Percentiles rank a stretch among this genome's conserved stretches.
These are phyloP conservation scores for Penicillium canariense DNA, from an alignment of 495 filamentous ascomycete genomes.

Conservation along the genomic window DNA sequence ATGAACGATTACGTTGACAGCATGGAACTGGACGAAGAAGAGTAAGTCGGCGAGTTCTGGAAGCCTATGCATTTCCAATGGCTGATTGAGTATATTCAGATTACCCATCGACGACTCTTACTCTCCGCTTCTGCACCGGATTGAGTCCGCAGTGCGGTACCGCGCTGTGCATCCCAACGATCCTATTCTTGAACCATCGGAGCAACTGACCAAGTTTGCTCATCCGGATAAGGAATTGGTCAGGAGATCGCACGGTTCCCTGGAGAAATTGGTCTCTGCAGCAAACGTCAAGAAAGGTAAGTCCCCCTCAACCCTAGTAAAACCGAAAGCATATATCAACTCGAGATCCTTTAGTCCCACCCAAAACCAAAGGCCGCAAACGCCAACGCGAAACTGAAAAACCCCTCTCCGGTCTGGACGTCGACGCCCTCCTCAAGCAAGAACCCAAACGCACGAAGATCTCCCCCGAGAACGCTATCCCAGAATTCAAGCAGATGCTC, in stretches of 20 bases:
- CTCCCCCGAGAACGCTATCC: constrained; percentile 76
- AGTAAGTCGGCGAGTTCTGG: constrained; percentile 39
- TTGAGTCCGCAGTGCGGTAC: constrained; percentile 78
- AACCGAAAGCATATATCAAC: neutral
- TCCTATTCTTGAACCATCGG: constrained; percentile 62
- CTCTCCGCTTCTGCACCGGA: constrained; percentile 88
- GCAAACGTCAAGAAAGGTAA: constrained; percentile 86
- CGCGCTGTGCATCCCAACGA: constrained; percentile 74
- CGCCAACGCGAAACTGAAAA: constrained; percentile 67
- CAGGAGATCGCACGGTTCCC: constrained; percentile 46
- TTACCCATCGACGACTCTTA: constrained; percentile 79
- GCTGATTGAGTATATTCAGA: constrained; percentile 19
- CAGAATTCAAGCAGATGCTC: constrained; percentile 86
- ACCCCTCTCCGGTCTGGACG: constrained; percentile 88
- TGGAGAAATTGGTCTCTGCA: constrained; percentile 62
- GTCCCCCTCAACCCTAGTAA: neutral
- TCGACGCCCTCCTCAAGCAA: constrained; percentile 69
- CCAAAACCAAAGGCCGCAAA: constrained; percentile 74
- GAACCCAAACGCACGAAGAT: constrained; percentile 62
- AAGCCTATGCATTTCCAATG: neutral
- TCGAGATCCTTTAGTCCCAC: constrained; percentile 61
- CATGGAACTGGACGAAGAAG: constrained; percentile 90
- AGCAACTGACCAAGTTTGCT: constrained; percentile 70
- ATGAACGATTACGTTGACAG: constrained; percentile 91
- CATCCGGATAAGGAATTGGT: constrained; percentile 68